Conservation (phyloP, 257 asterid species). For the Gentiana dahurica region DNA sequence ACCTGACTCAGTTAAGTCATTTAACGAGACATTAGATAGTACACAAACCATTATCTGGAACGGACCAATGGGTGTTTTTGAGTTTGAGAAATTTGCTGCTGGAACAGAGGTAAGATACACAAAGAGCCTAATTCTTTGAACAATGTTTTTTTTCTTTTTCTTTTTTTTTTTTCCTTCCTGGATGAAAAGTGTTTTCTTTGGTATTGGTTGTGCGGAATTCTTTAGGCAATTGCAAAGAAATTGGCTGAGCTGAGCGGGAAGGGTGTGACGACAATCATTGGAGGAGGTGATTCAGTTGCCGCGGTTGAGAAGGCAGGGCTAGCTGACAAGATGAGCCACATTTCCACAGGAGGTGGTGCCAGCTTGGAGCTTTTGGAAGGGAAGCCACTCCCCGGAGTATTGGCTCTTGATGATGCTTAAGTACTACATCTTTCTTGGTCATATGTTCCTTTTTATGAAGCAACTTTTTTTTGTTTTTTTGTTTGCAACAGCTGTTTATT, state of each 20-base stretch:
- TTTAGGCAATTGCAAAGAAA: constrained; percentile 61
- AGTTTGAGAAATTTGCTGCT: constrained; percentile 79
- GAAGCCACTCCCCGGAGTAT: constrained; percentile 73
- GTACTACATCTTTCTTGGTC: neutral
- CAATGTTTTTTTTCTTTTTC: neutral
- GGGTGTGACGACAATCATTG: constrained; percentile 87
- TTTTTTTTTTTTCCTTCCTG: neutral
- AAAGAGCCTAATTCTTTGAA: neutral
- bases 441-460: constrained; percentile 6
- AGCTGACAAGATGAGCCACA: constrained; percentile 92
- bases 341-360: constrained; percentile 93
- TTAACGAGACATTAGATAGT: constrained; percentile 48
- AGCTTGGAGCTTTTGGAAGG: constrained; percentile 95
- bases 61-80: constrained; percentile 91
- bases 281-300: constrained; percentile 95
- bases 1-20: constrained; percentile 62
- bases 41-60: constrained; percentile 75
- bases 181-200: neutral
- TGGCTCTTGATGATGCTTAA: constrained; percentile 68
- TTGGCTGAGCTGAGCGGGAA: constrained; percentile 82
- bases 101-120: constrained; percentile 60
- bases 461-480: neutral
- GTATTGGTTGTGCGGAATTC: neutral
- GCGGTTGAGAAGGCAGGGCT: constrained; percentile 92
- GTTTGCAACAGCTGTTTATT: constrained; percentile 1